phyloP scores from a whole-genome alignment of 2,329 filamentous ascomycete species.

The Tympanopsis confertula region DNA sequence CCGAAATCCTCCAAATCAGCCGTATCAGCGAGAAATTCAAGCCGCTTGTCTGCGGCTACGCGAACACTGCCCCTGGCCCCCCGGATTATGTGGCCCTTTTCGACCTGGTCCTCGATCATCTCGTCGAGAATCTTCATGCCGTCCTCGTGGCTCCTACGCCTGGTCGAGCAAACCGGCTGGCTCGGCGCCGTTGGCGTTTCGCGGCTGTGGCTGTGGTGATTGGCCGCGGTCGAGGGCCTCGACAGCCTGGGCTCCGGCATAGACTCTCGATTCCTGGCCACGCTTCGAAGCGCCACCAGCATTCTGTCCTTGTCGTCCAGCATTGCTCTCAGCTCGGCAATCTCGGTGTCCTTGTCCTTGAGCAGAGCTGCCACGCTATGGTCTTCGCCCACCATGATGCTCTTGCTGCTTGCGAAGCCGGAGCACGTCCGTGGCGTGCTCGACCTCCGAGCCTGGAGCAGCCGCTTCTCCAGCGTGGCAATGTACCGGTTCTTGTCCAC shows the following conservation, averaged over 20 bases:
- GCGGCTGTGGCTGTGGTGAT: constrained; percentile 13
- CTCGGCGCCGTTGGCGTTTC: constrained; percentile 12
- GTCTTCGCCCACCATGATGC: constrained; percentile 66
- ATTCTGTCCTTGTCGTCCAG: constrained; percentile 93
- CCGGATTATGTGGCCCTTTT: constrained; percentile 61
- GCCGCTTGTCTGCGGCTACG: constrained; percentile 33
- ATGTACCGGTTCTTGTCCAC: constrained; percentile 97
- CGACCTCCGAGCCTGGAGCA: constrained; percentile 79
- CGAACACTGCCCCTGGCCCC: constrained; percentile 56
- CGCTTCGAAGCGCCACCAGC: constrained; percentile 74
- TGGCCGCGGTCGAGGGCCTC: constrained; percentile 2
- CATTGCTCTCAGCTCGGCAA: constrained; percentile 76
- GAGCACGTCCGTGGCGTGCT: constrained; percentile 81
- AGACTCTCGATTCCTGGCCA: constrained; percentile 70
- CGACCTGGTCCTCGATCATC: constrained; percentile 85
- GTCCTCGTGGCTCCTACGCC: constrained; percentile 61
- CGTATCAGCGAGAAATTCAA: constrained; percentile 20
- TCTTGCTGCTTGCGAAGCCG: constrained; percentile 50
- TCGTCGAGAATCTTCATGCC: constrained; percentile 94
- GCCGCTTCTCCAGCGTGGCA: constrained; percentile 77
- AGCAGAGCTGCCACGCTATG: constrained; percentile 62
- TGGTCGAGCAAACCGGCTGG: constrained; percentile 26
- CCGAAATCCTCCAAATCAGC: constrained; percentile 3
- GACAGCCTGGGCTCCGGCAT: constrained; percentile 45
- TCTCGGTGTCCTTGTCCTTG: constrained; percentile 84